Conservation (phyloP, 2,329 filamentous ascomycete species). For the Nemania sp. region DNA sequence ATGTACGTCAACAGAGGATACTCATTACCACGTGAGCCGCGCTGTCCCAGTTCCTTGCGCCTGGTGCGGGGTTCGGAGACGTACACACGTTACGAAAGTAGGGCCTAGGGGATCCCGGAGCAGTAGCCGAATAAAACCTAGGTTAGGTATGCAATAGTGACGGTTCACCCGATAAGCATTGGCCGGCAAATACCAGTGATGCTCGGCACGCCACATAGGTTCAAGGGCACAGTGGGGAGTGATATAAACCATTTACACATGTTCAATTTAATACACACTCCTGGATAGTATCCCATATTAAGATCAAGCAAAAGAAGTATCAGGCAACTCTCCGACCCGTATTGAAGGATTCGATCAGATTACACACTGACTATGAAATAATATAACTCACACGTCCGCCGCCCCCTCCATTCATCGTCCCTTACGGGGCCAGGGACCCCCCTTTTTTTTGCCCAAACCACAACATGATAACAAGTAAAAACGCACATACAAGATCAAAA, state of each 20-base stretch:
- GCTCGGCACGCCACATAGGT: not conserved
- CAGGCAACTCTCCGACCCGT: not conserved
- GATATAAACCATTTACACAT: slow-evolving; percentile 7
- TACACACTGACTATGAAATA: slow-evolving; percentile 8
- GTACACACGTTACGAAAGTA: no score
- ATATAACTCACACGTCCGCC: slow-evolving; percentile 15
- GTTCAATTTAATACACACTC: slow-evolving; percentile 14
- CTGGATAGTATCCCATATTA: slow-evolving; percentile 8
- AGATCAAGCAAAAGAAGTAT: slow-evolving; percentile 6
- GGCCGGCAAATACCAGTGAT: slow-evolving; percentile 20
- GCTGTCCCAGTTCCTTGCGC: not conserved
- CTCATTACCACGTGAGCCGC: not conserved
- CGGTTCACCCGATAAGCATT: slow-evolving; percentile 15
- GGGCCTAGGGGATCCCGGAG: no score
- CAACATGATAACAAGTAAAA: slow-evolving; percentile 1
- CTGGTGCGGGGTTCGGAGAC: not conserved
- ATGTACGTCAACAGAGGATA: not conserved
- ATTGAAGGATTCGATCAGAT: slow-evolving; percentile 1
- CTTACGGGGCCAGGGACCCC: not conserved
- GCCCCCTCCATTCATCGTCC: not conserved
- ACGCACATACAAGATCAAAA: not conserved
- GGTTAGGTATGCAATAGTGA: slow-evolving; percentile 4
- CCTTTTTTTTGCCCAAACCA: slow-evolving; percentile 1
- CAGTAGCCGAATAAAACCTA: not conserved
- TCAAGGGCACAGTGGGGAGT: slow-evolving; percentile 21